These are phyloP conservation scores for Saccharum officinarum DNA, from an alignment of 176 grass and related monocot species.

Conservation along the genomic window DNA sequence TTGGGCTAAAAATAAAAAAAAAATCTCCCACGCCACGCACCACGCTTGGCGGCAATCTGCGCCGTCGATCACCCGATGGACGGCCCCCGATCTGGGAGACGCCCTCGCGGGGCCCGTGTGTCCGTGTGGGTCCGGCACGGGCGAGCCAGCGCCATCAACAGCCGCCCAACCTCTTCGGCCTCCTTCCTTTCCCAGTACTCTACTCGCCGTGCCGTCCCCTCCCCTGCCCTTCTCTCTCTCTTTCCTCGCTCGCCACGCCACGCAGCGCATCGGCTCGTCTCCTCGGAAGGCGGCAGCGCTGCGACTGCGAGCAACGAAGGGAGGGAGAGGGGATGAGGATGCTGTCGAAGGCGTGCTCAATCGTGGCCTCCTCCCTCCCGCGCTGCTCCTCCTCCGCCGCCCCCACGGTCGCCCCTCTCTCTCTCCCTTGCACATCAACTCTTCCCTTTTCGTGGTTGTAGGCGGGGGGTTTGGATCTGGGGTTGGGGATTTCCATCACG, in stretches of 20 bases:
- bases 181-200: slow-evolving; percentile 7
- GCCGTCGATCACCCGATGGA: not conserved
- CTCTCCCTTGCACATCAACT: not conserved
- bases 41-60: not conserved
- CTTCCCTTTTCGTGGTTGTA: not conserved
- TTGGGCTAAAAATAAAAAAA: too few relatives aligned
- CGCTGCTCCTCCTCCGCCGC: slow-evolving; percentile 66
- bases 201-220: slow-evolving; percentile 28
- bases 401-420: slow-evolving; percentile 52
- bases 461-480: slow-evolving; percentile 29
- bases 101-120: not conserved
- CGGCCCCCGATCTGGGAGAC: not conserved
- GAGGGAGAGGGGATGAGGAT: slow-evolving; percentile 47
- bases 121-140: not conserved
- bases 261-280: not conserved
- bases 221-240: not conserved
- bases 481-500: not conserved
- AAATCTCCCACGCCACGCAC: slow-evolving; percentile 8
- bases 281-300: slow-evolving; percentile 1
- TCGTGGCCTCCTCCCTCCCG: slow-evolving; percentile 71
- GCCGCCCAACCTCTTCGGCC: slow-evolving; percentile 13
- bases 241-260: not conserved
- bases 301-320: slow-evolving; percentile 7
- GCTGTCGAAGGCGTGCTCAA: slow-evolving; percentile 83
- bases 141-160: slow-evolving; percentile 46